Evolutionary conservation across 371 early-diverging fungal species (phyloP).

Genomic region (Rhizomucor pusillus): DNA sequence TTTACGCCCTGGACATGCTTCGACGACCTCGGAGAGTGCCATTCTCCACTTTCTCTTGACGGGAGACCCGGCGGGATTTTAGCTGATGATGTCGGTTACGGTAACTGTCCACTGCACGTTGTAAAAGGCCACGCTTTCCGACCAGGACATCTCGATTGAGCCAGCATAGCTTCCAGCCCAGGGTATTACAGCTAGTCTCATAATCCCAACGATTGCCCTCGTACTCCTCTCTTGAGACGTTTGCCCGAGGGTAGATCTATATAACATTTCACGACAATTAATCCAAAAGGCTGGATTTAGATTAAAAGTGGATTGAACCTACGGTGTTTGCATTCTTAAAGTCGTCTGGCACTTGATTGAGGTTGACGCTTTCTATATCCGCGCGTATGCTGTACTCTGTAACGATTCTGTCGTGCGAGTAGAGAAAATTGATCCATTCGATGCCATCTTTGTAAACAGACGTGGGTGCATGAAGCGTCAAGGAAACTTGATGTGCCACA

Average conservation of each 20-base stretch:
- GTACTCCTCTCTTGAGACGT: no score
- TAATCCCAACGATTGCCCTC: slow-evolving; percentile 37
- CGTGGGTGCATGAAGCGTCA: no score
- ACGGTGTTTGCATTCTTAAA: slow-evolving; percentile 74
- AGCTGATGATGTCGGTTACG: no score
- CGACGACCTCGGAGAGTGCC: no score
- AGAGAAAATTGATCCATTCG: slow-evolving; percentile 64
- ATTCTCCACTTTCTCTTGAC: no score
- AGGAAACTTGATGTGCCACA: no score
- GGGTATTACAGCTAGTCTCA: slow-evolving; percentile 38
- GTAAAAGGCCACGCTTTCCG: slow-evolving; percentile 42
- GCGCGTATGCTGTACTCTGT: slow-evolving; percentile 75
- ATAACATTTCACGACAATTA: no score
- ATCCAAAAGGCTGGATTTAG: no score
- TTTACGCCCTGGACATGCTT: no score
- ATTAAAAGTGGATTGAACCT: slow-evolving; percentile 11
- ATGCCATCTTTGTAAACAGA: no score
- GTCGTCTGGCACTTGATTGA: slow-evolving; percentile 57
- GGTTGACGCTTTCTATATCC: slow-evolving; percentile 68
- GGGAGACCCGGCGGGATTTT: no score
- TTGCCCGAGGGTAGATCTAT: no score
- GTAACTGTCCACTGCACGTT: slow-evolving; percentile 44
- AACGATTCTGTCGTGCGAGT: slow-evolving; percentile 61
- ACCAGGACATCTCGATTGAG: slow-evolving; percentile 40
- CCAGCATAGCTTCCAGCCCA: slow-evolving; percentile 47